phyloP scores from a whole-genome alignment of 768 basidiomycete species.

The Boletus insuetus region DNA sequence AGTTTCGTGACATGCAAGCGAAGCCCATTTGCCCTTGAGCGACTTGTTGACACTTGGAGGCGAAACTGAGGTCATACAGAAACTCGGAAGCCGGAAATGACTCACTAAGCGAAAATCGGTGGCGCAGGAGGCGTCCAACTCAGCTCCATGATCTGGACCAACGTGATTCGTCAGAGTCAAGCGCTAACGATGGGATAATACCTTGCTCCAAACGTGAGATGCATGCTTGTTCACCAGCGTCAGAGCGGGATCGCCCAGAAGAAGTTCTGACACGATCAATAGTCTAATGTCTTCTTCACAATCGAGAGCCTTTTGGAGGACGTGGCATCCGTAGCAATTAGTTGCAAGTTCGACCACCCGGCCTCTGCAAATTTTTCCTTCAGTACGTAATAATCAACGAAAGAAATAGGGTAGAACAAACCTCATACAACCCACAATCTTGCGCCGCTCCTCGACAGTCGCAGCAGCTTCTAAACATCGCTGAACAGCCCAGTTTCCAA shows the following conservation, averaged over 20 bases:
- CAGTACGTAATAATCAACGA: slow-evolving; percentile 6
- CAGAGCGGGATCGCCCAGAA: slow-evolving; percentile 80
- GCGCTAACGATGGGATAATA: slow-evolving; percentile 23
- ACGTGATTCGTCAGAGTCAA: slow-evolving; percentile 5
- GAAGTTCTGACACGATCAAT: slow-evolving; percentile 79
- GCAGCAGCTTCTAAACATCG: slow-evolving; percentile 81
- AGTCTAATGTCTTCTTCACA: slow-evolving; percentile 86
- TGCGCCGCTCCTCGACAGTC: slow-evolving; percentile 68
- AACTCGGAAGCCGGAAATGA: not conserved
- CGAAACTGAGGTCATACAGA: slow-evolving; percentile 1
- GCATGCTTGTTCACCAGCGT: slow-evolving; percentile 90
- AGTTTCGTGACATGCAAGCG: slow-evolving; percentile 87
- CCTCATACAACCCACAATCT: slow-evolving; percentile 88
- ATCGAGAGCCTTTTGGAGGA: slow-evolving; percentile 85
- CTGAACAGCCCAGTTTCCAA: slow-evolving; percentile 91
- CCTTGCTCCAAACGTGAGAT: slow-evolving; percentile 92
- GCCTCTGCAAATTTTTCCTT: slow-evolving; percentile 43
- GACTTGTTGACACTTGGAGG: slow-evolving; percentile 75
- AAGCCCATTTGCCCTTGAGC: slow-evolving; percentile 84
- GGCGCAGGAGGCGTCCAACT: slow-evolving; percentile 86
- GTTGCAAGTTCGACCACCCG: slow-evolving; percentile 84
- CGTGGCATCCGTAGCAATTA: slow-evolving; percentile 88
- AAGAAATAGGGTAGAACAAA: slow-evolving; percentile 28
- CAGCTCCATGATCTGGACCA: slow-evolving; percentile 77
- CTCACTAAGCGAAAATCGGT: slow-evolving; percentile 84